phyloP scores from a whole-genome alignment of 441 rosid genomes.

The Isatis lusitanica region DNA sequence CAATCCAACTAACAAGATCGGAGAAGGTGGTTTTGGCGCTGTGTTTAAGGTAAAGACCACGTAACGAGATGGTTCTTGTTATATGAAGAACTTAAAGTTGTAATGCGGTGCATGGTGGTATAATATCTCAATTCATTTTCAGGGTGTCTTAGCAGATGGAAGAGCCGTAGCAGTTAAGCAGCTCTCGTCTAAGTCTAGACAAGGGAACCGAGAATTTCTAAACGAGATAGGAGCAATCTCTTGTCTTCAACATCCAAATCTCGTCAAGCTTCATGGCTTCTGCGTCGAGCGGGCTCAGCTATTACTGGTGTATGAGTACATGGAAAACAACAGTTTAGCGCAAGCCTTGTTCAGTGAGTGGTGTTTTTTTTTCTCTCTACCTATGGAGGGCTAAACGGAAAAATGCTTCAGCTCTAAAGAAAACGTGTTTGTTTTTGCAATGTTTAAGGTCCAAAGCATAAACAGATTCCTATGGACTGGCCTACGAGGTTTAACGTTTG shows the following conservation, averaged over 20 bases:
- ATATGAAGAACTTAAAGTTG: constrained; percentile 14
- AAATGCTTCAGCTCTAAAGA: background rate
- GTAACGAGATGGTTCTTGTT: constrained; percentile 1
- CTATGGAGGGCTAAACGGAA: background rate
- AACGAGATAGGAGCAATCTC: constrained; percentile 71
- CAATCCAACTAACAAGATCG: constrained; percentile 63
- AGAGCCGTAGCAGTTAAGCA: constrained; percentile 67
- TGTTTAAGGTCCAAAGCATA: constrained; percentile 43
- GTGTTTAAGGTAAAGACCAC: constrained; percentile 63
- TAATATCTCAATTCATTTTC: constrained; percentile 18
- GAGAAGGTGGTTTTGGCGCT: constrained; percentile 88
- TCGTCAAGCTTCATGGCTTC: constrained; percentile 69
- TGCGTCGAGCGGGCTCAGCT: constrained; percentile 68
- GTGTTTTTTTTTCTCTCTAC: constrained; percentile 17
- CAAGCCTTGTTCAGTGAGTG: constrained; percentile 62
- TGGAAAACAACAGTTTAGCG: constrained; percentile 75
- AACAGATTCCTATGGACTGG: constrained; percentile 55
- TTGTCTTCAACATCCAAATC: constrained; percentile 71
- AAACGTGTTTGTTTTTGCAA: constrained; percentile 14
- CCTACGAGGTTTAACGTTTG: constrained; percentile 52
- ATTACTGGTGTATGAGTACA: constrained; percentile 64
- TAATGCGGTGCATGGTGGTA: constrained; percentile 4
- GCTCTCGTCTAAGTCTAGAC: constrained; percentile 67
- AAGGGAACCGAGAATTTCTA: constrained; percentile 73
- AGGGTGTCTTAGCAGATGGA: constrained; percentile 62